Base-by-base conservation (phyloP, 495 filamentous ascomycete genomes). In the Aspergillus carlsbadensis region DNA sequence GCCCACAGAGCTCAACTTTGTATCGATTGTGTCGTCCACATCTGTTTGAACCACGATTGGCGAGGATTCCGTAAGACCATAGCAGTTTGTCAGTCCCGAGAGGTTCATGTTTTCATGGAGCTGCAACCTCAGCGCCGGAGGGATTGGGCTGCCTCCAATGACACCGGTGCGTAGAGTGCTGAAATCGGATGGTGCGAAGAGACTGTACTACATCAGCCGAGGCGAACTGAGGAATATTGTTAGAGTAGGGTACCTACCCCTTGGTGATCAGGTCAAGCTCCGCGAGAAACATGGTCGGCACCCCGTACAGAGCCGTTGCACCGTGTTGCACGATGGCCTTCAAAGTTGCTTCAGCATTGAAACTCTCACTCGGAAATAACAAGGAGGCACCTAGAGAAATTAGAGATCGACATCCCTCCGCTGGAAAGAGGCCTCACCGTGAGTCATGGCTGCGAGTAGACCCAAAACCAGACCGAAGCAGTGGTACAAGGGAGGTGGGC, bases 41-140 rank as follows among this genome's bases (percentile, higher is more conserved):
- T 26, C 15, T 15, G 52, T 46, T 17, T 20, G 34, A 20, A 55
- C 45, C 3, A 31, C 37, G 8, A 55, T 33, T 7, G 52, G 55
- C n/a, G 36, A 43, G 10, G 55, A 51, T 36, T 57, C 55, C 1
- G 46, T 57, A 39, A 52, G 50, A 1, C 55, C 55, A n/a, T 57
- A 57, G 40, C 31, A 35, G 17, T 46, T 48, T 15, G 52, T 36
- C 4, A 58, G 24, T 21, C 54, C 50, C 14, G 49, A 54, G 8
- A 58, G 40, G 40, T 58, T 58, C 54, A 62, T 62, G 8, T 54
- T 62, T 5, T 54, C 42, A 2, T 58, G 54, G 8, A 54, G 50
- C 3, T 48, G 42, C 15, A 62, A 13, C 26, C 26, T 29, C 8
- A 29, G 8, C 3, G 26, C 26, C 8, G 26, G 26, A 8, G 26